These are phyloP conservation scores for Aleurites moluccanus DNA, from an alignment of 441 rosid species.

Conservation along the genomic window DNA sequence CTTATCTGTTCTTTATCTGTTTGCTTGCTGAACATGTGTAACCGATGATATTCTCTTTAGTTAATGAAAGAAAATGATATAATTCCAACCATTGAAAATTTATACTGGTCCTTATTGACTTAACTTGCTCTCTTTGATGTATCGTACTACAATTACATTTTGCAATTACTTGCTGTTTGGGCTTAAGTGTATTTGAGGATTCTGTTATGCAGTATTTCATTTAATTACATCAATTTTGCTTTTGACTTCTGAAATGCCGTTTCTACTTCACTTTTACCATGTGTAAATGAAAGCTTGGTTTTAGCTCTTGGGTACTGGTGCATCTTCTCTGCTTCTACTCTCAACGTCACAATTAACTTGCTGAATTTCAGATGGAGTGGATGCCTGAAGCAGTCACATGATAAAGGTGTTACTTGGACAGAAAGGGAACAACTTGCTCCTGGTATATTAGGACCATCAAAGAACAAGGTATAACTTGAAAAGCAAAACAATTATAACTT, in stretches of 20 bases:
- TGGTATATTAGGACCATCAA: conserved; percentile 83
- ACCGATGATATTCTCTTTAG: background rate
- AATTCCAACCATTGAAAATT: background rate
- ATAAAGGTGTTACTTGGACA: conserved; percentile 78
- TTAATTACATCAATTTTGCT: background rate
- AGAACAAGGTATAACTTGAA: conserved; percentile 65
- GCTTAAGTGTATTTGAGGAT: background rate
- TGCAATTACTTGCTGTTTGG: background rate
- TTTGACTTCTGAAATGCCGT: background rate
- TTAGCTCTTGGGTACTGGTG: background rate
- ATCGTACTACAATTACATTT: background rate
- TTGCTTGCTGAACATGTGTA: background rate
- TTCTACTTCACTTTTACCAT: background rate
- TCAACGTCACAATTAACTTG: background rate
- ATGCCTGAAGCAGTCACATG: conserved; percentile 79
- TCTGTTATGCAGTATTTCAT: background rate
- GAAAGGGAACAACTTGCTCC: conserved; percentile 89
- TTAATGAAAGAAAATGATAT: background rate
- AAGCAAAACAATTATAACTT: too few relatives aligned
- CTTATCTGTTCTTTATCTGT: background rate
- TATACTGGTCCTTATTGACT: background rate
- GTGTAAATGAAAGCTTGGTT: background rate
- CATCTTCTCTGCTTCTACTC: background rate
- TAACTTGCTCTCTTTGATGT: background rate
- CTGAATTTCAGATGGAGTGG: conserved; percentile 73